These are phyloP conservation scores for Xylariaceae sp. DNA, from an alignment of 2,329 filamentous ascomycete species.

Conservation along the genomic window DNA sequence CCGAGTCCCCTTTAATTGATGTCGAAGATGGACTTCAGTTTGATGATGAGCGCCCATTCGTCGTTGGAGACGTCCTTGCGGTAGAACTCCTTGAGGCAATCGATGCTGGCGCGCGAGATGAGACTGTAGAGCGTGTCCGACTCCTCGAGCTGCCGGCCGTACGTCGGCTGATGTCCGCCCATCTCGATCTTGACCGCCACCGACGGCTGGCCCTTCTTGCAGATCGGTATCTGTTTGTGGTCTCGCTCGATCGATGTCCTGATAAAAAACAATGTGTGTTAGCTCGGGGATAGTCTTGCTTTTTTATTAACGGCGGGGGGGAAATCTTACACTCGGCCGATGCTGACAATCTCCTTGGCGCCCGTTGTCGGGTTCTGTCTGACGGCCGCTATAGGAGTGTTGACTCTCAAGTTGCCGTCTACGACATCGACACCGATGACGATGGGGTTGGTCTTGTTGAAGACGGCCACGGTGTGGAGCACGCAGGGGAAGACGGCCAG, in stretches of 20 bases:
- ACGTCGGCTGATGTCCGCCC: slow-evolving; percentile 84
- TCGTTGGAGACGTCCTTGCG: slow-evolving; percentile 57
- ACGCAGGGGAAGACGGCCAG: slow-evolving; percentile 96
- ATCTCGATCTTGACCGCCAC: slow-evolving; percentile 97
- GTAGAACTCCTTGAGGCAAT: slow-evolving; percentile 95
- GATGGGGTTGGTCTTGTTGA: slow-evolving; percentile 97
- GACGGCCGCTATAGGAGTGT: slow-evolving; percentile 85
- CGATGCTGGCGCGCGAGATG: slow-evolving; percentile 83
- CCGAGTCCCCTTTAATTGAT: slow-evolving; percentile 64
- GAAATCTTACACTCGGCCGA: slow-evolving; percentile 84
- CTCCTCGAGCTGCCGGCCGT: slow-evolving; percentile 93
- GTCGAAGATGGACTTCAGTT: slow-evolving; percentile 92
- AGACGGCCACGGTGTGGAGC: slow-evolving; percentile 81
- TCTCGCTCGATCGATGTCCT: slow-evolving; percentile 97
- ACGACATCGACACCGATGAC: slow-evolving; percentile 91
- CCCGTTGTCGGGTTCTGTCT: slow-evolving; percentile 75
- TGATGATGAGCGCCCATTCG: slow-evolving; percentile 91
- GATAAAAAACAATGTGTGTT: too few relatives aligned
- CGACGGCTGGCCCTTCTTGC: slow-evolving; percentile 95
- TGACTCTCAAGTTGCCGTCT: slow-evolving; percentile 80
- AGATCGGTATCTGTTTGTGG: slow-evolving; percentile 87
- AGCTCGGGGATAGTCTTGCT: too few relatives aligned
- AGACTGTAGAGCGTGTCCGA: slow-evolving; percentile 80
- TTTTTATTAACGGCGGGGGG: too few relatives aligned
- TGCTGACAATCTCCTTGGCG: slow-evolving; percentile 72